Evolutionary conservation across 179 eudicot species (phyloP).

Genomic region (Spinacia oleracea): DNA sequence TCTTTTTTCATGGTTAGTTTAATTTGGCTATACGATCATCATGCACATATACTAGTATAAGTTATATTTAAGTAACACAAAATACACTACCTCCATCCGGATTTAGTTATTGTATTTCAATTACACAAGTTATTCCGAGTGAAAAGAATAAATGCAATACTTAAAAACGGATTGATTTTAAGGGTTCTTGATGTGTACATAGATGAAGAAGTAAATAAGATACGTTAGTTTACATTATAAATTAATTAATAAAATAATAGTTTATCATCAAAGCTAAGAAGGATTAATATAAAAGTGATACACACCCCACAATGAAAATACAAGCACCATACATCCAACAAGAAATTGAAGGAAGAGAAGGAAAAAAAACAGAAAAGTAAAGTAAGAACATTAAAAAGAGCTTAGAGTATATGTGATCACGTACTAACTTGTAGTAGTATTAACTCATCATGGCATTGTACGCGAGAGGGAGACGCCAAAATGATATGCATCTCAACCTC

Average conservation of each 20-base stretch:
- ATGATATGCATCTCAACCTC: slow-evolving; percentile 28
- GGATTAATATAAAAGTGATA: slow-evolving; percentile 29
- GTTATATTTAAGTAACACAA: too few species aligned
- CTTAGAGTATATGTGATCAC: slow-evolving; percentile 36
- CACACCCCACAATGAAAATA: slow-evolving; percentile 39
- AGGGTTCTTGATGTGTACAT: not conserved
- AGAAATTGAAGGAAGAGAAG: not conserved
- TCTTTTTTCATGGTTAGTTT: too few species aligned
- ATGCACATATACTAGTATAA: too few species aligned
- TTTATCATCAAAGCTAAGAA: slow-evolving; percentile 21
- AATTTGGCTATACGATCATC: too few species aligned
- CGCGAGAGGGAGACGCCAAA: slow-evolving; percentile 16
- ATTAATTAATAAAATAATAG: slow-evolving; percentile 12
- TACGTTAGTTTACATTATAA: not conserved
- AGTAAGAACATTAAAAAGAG: slow-evolving; percentile 20
- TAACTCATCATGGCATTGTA: slow-evolving; percentile 23
- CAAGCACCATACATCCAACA: slow-evolving; percentile 23
- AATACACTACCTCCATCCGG: too few species aligned
- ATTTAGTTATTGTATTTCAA: too few species aligned
- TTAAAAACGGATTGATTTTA: not conserved
- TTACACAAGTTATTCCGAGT: not conserved
- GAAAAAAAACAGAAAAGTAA: not conserved
- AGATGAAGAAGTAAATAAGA: not conserved
- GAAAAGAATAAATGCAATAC: not conserved
- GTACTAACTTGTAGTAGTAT: slow-evolving; percentile 38